Evolutionary conservation across 306 rosid species (phyloP).

Genomic region (Sechiopsis laciniata): DNA sequence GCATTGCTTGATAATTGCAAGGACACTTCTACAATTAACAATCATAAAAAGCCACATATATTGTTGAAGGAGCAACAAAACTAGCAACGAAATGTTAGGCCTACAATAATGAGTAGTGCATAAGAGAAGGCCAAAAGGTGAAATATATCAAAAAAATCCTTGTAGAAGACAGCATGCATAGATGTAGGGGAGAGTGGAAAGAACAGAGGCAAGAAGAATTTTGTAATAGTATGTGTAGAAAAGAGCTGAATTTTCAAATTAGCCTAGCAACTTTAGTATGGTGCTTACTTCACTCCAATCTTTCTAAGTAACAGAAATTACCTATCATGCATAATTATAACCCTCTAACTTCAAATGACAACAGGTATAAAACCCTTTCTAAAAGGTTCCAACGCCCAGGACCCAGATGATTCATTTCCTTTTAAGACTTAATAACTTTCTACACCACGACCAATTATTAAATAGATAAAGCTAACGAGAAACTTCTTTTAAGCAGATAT

Average conservation of each 20-base stretch:
- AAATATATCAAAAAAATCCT: too few relatives aligned
- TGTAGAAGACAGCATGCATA: neutral
- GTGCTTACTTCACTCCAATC: neutral
- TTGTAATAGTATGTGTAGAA: too few relatives aligned
- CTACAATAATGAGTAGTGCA: neutral
- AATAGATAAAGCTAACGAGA: neutral
- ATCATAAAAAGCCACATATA: constrained; percentile 7
- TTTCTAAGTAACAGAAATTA: neutral
- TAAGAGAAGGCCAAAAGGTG: neutral
- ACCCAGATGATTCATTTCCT: neutral
- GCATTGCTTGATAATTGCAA: neutral
- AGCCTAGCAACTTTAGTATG: neutral
- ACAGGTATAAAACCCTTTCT: neutral
- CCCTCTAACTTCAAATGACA: constrained; percentile 12
- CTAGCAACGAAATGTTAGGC: neutral
- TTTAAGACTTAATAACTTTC: neutral
- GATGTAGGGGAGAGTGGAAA: neutral
- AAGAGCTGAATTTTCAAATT: neutral
- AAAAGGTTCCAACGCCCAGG: neutral
- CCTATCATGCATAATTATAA: constrained; percentile 5
- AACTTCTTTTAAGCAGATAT: neutral
- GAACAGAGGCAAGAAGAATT: neutral
- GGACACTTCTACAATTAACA: neutral
- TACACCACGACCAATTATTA: neutral
- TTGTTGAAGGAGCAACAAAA: neutral